Evolutionary conservation across 805 yeast species (phyloP), one percentile per base, ranked within the genome.

Genomic region (Scheffersomyces stipitis): DNA sequence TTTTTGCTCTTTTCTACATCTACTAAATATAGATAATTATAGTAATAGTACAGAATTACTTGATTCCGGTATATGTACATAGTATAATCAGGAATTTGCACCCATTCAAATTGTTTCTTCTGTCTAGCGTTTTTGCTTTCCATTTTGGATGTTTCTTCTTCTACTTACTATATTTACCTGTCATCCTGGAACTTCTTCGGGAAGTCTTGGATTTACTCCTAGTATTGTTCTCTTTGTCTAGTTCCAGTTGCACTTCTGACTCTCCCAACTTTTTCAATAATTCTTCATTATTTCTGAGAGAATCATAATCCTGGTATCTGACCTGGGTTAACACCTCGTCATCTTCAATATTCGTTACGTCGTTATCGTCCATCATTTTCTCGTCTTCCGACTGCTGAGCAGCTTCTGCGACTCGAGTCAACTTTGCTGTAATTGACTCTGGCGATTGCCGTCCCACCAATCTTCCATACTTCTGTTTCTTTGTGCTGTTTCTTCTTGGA

Each of bases 391-490:
- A 20, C 10, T 20, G 9, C 30, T 15, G 10, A 15, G 27, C 16
- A 15, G 13, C 26, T 6, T 18, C 5, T 31, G 30, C 18, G n/a
- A n/a, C n/a, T 7, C 24, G 24, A 20, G 10, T 20, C 24, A 20
- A 20, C 24, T 20, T 20, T 7, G 9, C 10, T 20, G 24, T 20
- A 7, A 20, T 20, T 7, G 24, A 20, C 24, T 20, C 24, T 7
- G 7, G 24, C 7, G 24, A 20, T 7, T 28, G 30, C 15, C 38
- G 52, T 4, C 78, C 79, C 4, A 65, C 58, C n/a, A 76, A 41
- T 23, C 77, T 60, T 2, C 81, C 78, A 54, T 73, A 73, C 36
- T 60, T 67, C 32, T 52, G 62, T 29, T 63, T 67, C 31, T 70
- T 56, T n/a, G 36, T 31, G 33, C 68, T 66, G 8, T 59, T 61